These are phyloP conservation scores for Neospora caninum DNA, from an alignment of 169 alveolate genomes.

Conservation along the genomic window DNA sequence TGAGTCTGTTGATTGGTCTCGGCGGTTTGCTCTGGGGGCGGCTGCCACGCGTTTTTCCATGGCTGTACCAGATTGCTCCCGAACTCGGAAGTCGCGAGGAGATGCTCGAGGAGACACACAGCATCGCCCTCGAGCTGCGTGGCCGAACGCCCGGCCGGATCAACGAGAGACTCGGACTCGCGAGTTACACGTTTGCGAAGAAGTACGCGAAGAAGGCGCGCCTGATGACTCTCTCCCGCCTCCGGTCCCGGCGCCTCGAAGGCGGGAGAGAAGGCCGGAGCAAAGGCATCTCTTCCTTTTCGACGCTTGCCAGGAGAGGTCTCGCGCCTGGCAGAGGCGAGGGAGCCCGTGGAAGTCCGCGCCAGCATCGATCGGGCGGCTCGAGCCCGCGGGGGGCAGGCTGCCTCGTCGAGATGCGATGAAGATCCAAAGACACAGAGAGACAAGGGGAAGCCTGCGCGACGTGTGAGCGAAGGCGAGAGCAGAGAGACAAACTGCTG, in stretches of 20 bases:
- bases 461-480: too few species aligned
- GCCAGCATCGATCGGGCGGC: too few species aligned
- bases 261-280: background rate
- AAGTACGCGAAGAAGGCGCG: slow-evolving; percentile 59
- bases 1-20: slow-evolving; percentile 54
- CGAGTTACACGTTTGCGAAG: slow-evolving; percentile 51
- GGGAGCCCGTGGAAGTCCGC: too few species aligned
- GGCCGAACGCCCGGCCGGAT: slow-evolving; percentile 63
- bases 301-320: background rate
- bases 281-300: background rate
- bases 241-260: slow-evolving; percentile 25
- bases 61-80: slow-evolving; percentile 35
- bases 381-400: too few species aligned
- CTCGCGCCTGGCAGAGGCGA: too few species aligned
- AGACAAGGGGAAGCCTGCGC: too few species aligned
- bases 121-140: slow-evolving; percentile 53
- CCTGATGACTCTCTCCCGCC: slow-evolving; percentile 50
- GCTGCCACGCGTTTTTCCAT: slow-evolving; percentile 55
- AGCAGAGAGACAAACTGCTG: too few species aligned
- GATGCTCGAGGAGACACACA: slow-evolving; percentile 28
- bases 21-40: slow-evolving; percentile 59
- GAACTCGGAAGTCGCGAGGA: slow-evolving; percentile 62
- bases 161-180: slow-evolving; percentile 58
- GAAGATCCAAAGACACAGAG: too few species aligned
- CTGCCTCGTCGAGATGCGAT: too few species aligned